Percentiles rank a stretch among this genome's conserved stretches.
phyloP scores from a whole-genome alignment of 2,329 filamentous ascomycete species.

The Xylaria sp. region DNA sequence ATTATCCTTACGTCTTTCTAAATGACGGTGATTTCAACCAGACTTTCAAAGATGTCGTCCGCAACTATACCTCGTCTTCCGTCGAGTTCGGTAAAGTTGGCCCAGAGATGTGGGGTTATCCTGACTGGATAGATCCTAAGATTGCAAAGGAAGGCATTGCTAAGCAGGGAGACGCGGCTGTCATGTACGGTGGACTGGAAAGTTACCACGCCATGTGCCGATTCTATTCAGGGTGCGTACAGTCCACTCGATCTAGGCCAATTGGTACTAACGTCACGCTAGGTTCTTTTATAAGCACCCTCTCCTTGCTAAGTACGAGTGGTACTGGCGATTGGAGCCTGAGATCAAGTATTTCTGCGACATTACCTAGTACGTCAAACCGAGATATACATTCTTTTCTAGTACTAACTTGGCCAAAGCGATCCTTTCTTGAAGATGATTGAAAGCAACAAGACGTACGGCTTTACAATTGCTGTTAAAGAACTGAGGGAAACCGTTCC shows the following conservation, averaged over 20 bases:
- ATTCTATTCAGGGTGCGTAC: constrained; percentile 91
- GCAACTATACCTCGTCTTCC: constrained; percentile 85
- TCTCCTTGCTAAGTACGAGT: constrained; percentile 94
- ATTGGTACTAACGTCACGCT: constrained; percentile 17
- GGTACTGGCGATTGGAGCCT: constrained; percentile 99
- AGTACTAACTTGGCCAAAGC: constrained; percentile 56
- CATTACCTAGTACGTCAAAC: constrained; percentile 85
- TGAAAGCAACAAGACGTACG: constrained; percentile 94
- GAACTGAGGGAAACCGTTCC: constrained; percentile 97
- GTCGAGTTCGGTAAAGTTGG: constrained; percentile 97
- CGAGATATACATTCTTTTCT: background rate
- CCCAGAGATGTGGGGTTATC: constrained; percentile 92
- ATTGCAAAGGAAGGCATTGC: constrained; percentile 95
- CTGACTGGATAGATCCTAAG: constrained; percentile 94
- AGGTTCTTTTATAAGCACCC: constrained; percentile 98
- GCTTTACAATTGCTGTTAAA: constrained; percentile 98
- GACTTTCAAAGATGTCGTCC: constrained; percentile 87
- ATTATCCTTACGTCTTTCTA: constrained; percentile 98
- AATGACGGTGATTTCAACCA: constrained; percentile 98
- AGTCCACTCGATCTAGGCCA: background rate
- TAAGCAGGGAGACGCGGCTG: constrained; percentile 94
- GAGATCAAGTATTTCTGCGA: constrained; percentile 99
- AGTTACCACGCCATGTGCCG: constrained; percentile 99
- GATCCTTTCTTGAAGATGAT: constrained; percentile 98
- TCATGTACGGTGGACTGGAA: constrained; percentile 99